Evolutionary conservation across 768 basidiomycete species (phyloP).

Genomic region (Pleurotus platypus): DNA sequence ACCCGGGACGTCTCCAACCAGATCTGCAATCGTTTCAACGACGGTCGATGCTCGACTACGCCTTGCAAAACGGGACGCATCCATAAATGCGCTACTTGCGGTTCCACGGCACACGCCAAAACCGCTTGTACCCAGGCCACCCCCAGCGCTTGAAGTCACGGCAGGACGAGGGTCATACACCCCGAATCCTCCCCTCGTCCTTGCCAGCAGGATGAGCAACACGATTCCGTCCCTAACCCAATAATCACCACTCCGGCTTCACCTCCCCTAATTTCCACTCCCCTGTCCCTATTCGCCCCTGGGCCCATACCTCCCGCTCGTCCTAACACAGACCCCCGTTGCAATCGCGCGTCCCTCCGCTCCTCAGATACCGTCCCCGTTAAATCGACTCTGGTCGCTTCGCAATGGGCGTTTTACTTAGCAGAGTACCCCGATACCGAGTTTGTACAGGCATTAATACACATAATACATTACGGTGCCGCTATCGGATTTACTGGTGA

Average conservation of each 20-base stretch:
- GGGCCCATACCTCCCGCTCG: constrained; percentile 6
- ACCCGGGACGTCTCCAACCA: not conserved
- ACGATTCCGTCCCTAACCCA: not conserved
- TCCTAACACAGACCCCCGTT: constrained; percentile 14
- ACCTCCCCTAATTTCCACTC: not conserved
- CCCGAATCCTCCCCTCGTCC: not conserved
- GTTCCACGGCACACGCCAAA: not conserved
- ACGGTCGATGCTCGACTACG: not conserved
- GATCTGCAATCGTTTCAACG: not conserved
- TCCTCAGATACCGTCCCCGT: not conserved
- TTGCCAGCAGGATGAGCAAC: not conserved
- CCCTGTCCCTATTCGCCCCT: constrained; percentile 11
- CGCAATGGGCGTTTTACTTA: constrained; percentile 18
- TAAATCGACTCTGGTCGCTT: not conserved
- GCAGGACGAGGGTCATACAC: not conserved
- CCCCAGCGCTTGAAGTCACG: not conserved
- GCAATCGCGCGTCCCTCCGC: constrained; percentile 9
- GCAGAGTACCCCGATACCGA: constrained; percentile 22
- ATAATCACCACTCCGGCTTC: not conserved
- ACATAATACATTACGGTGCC: constrained; percentile 24
- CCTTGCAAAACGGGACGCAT: not conserved
- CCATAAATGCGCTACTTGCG: not conserved
- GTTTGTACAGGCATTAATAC: constrained; percentile 20
- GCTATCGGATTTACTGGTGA: constrained; percentile 21
- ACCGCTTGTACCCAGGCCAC: not conserved